A percentile compares a stretch with the other conserved stretches of the same genome.
Conservation (phyloP, 345 rosid species). For the Sisymbrium irio region DNA sequence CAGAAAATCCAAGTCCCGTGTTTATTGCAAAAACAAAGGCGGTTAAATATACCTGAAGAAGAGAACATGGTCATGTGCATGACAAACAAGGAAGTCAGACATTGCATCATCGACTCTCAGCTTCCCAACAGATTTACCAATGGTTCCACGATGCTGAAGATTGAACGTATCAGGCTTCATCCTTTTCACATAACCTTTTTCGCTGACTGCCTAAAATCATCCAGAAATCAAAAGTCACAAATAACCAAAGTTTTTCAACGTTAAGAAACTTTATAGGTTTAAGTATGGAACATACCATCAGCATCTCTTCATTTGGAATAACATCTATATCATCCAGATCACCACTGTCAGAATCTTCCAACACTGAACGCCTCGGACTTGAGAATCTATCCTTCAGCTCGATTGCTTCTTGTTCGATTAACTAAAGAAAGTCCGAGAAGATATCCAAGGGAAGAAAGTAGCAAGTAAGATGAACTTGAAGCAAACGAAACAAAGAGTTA, state of each 20-base stretch:
- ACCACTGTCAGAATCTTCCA: conserved; percentile 84
- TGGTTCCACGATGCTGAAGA: conserved; percentile 91
- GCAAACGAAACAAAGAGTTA: not conserved
- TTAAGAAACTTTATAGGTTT: conserved; percentile 12
- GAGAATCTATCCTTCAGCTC: conserved; percentile 81
- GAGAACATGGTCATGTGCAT: conserved; percentile 85
- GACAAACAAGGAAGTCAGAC: conserved; percentile 94
- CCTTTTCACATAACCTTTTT: conserved; percentile 94
- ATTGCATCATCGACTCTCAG: conserved; percentile 82
- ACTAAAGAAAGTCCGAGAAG: conserved; percentile 35
- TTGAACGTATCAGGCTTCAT: conserved; percentile 87
- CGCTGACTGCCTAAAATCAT: conserved; percentile 77
- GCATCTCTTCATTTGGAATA: conserved; percentile 93
- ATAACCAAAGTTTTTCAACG: not conserved
- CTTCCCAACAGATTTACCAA: conserved; percentile 97
- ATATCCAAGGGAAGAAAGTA: not conserved
- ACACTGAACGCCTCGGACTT: conserved; percentile 68
- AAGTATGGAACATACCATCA: conserved; percentile 54
- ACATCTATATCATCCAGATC: conserved; percentile 88
- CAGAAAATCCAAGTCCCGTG: not conserved
- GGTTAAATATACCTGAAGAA: conserved; percentile 67
- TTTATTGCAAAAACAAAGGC: not conserved
- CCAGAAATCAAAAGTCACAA: conserved; percentile 12
- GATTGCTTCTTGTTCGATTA: conserved; percentile 77
- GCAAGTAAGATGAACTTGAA: not conserved